A percentile compares a stretch with the other conserved stretches of the same genome.
Conservation (phyloP, 108 stramenopile species). For the Craspedostauros australis region DNA sequence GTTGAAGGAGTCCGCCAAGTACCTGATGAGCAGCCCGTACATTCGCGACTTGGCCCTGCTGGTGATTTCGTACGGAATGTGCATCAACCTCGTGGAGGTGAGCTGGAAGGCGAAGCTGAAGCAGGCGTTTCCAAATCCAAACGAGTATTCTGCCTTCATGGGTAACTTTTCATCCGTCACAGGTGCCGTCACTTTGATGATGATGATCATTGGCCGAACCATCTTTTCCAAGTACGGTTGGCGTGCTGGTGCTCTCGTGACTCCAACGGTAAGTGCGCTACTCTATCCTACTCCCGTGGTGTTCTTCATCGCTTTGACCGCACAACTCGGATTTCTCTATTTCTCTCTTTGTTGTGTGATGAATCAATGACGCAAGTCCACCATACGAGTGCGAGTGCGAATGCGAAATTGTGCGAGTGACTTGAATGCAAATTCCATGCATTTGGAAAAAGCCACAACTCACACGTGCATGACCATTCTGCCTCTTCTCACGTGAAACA, state of each 20-base stretch:
- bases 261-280: slow-evolving; percentile 52
- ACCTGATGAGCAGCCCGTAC: slow-evolving; percentile 86
- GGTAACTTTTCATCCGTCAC: slow-evolving; percentile 95
- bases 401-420: too few relatives aligned
- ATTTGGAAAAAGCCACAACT: too few relatives aligned
- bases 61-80: slow-evolving; percentile 97
- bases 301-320: background rate
- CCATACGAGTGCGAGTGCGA: too few relatives aligned
- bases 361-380: too few relatives aligned
- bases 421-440: too few relatives aligned
- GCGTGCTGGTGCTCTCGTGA: slow-evolving; percentile 88
- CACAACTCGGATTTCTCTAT: background rate
- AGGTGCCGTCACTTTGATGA: slow-evolving; percentile 89
- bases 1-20: slow-evolving; percentile 86
- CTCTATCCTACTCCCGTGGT: background rate
- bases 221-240: slow-evolving; percentile 94
- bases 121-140: slow-evolving; percentile 94
- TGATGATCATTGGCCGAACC: slow-evolving; percentile 93
- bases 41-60: slow-evolving; percentile 88
- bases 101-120: slow-evolving; percentile 99
- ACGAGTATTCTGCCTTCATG: slow-evolving; percentile 98
- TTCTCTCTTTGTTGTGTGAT: too few relatives aligned
- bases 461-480: too few relatives aligned
- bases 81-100: slow-evolving; percentile 99
- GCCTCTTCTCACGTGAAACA: too few relatives aligned